Base-by-base conservation (phyloP, 805 yeast species). In the Barnettozyma populi region DNA sequence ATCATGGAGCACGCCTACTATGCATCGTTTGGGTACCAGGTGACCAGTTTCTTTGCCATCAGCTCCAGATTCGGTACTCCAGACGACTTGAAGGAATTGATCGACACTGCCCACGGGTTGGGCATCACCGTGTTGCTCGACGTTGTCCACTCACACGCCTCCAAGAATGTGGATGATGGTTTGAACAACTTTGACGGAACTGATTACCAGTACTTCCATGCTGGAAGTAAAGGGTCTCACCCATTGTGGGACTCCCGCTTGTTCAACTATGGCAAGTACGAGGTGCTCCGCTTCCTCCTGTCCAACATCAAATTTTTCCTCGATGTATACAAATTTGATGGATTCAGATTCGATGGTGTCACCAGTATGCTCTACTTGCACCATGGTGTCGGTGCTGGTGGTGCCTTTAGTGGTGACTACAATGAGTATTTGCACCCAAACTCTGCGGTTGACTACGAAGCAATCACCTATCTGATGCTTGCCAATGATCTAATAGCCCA, bases 1-100 rank as follows among this genome's bases (percentile, higher is more conserved):
- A 78, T 92, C 39, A 92, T 92, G 99, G 99, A 92, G 67, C 99
- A 92, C 65, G 98, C 99, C 2, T 92, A 92, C 64, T 92, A 92
- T 65, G 99, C 97, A 1, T 88, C 96, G 2, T 92, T 92, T 64
- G 99, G 99, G n/a, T 92, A 92, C 65, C 99, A 92, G 66, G 82
- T 92, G 24, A 90, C 98, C 20, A 86, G 84, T 50, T 94, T 92
- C 64, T 92, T 86, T 64, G 97, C 98, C 2, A 74, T 78, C 21
- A 82, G 94, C 45, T 90, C 97, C 7, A 76, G 99, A 53, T 94
- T 74, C 59, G 99, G 99, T 25, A 80, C 97, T 0, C 98, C 99
- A 2, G 98, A 94, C 57, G 97, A 94, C 44, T 74, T 92, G 60
- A 90, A 87, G 66, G 90, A 86, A 64, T 78, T 92, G 55, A 78